These are phyloP conservation scores for Angomonas ambiguus DNA, from an alignment of 208 protist genomes.

Conservation along the genomic window DNA sequence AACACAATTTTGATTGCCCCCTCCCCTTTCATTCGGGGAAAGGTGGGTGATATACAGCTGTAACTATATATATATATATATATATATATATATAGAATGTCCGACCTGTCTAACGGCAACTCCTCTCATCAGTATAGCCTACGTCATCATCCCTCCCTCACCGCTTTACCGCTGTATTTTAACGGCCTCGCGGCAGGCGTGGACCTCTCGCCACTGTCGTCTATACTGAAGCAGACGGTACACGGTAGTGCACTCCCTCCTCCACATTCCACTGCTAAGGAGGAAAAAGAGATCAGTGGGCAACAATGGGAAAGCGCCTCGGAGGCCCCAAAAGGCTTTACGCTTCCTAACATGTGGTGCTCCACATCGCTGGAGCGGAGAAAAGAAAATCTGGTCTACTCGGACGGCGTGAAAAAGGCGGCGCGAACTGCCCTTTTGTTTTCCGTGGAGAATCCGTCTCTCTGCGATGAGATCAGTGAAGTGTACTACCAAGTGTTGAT, in stretches of 20 bases:
- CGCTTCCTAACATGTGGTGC: neutral
- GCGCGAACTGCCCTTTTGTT: constrained; percentile 50
- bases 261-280: neutral
- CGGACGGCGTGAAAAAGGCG: constrained; percentile 1
- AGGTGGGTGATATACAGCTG: too few species aligned
- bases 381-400: neutral
- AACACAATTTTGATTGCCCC: too few species aligned
- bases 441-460: constrained; percentile 43
- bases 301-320: neutral
- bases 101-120: too few species aligned
- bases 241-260: too few species aligned
- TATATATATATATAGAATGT: too few species aligned
- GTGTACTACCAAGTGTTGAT: constrained; percentile 36
- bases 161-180: constrained; percentile 17
- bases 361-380: neutral
- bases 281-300: neutral
- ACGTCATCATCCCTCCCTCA: neutral
- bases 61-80: too few species aligned
- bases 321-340: neutral
- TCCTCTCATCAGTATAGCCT: neutral
- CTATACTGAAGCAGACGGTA: constrained; percentile 20
- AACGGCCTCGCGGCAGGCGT: constrained; percentile 37
- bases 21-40: too few species aligned
- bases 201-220: constrained; percentile 28
- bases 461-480: constrained; percentile 46